Evolutionary conservation across 2,329 filamentous ascomycete species (phyloP).

Genomic region (Cytospora piceicola): DNA sequence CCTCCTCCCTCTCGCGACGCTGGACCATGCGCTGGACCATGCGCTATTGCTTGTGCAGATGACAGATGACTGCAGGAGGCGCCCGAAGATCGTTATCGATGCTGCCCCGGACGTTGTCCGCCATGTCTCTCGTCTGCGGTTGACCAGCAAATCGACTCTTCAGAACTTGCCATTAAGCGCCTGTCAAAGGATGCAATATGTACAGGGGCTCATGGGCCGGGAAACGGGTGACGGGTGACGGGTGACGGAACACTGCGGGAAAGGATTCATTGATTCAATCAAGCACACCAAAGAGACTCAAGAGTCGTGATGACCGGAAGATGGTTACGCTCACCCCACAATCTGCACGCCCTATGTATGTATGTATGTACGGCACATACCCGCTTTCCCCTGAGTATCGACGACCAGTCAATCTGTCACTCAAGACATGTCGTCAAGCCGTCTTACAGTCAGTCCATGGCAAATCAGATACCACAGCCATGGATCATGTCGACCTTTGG

Average conservation of each 20-base stretch:
- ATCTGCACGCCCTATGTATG: constrained; percentile 12
- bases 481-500: not conserved
- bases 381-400: constrained; percentile 2
- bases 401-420: not conserved
- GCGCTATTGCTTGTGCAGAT: not conserved
- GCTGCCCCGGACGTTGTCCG: constrained; percentile 1
- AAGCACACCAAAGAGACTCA: not conserved
- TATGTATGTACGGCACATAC: too few relatives aligned
- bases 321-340: constrained; percentile 18
- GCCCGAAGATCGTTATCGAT: not conserved
- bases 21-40: not conserved
- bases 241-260: not conserved
- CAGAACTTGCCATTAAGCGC: not conserved
- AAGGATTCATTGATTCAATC: not conserved
- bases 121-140: not conserved
- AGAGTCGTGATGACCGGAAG: constrained; percentile 3
- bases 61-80: not conserved
- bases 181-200: not conserved
- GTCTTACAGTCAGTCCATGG: not conserved
- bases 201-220: too few relatives aligned
- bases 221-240: not conserved
- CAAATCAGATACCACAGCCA: not conserved
- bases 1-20: not conserved
- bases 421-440: not conserved
- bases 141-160: constrained; percentile 1